These are phyloP conservation scores for Oropetium thomaeum DNA, from an alignment of 176 grass and related monocot genomes.

Conservation along the genomic window DNA sequence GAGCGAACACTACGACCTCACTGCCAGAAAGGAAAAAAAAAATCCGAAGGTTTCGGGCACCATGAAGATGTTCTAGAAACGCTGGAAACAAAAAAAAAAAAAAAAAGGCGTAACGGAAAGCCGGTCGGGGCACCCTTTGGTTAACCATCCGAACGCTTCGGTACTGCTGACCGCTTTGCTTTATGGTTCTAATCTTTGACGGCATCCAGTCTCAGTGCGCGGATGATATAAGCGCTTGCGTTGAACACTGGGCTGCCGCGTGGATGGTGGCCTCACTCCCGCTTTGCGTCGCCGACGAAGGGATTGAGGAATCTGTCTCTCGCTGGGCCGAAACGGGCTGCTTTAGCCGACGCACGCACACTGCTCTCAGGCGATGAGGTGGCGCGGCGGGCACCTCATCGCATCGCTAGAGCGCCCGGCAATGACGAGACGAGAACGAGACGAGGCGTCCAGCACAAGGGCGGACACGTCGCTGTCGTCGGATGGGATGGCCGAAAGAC, in stretches of 20 bases:
- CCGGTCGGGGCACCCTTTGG: not conserved
- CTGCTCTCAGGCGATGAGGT: not conserved
- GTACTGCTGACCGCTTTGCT: not conserved
- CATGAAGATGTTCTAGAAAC: constrained; percentile 29
- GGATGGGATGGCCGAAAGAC: not conserved
- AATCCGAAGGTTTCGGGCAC: too few relatives aligned
- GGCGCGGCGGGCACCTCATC: not conserved
- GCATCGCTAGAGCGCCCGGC: too few relatives aligned
- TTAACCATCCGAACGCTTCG: not conserved
- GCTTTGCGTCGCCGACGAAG: constrained; percentile 7
- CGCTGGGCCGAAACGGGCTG: not conserved
- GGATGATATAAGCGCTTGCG: too few relatives aligned
- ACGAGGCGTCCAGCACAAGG: not conserved
- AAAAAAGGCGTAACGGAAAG: constrained; percentile 22
- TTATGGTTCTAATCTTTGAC: not conserved
- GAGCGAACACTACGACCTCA: not conserved
- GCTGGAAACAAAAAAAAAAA: too few relatives aligned
- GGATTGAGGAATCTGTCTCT: constrained; percentile 6
- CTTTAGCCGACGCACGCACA: not conserved
- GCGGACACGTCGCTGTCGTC: not conserved
- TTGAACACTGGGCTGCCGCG: not conserved
- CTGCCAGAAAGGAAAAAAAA: too few relatives aligned
- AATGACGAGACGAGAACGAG: constrained; percentile 9
- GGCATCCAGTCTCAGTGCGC: not conserved
- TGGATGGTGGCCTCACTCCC: not conserved